Conservation (phyloP, 163 green algal species). For the Scenedesmus sp. region DNA sequence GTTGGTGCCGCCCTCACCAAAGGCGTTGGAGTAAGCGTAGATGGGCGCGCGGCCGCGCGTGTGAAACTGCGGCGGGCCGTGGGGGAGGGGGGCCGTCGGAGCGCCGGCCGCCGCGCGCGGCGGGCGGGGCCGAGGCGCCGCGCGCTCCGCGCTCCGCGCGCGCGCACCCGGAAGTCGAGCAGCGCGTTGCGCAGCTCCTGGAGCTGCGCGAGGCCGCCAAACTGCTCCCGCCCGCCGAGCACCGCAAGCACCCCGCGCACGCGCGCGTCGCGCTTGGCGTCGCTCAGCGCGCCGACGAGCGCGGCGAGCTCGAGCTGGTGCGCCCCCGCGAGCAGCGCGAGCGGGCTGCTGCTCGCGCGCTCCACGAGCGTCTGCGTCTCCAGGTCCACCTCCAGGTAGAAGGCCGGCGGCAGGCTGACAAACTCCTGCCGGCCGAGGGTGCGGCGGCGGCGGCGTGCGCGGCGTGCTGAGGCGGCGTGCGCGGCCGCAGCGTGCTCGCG, state of each 20-base stretch:
- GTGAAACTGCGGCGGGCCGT: background rate
- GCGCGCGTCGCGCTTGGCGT: conserved; percentile 59
- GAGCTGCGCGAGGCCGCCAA: conserved; percentile 72
- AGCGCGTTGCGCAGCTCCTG: conserved; percentile 64
- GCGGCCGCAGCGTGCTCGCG: no score
- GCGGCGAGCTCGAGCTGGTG: conserved; percentile 55
- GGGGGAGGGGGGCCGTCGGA: background rate
- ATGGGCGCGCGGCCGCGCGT: conserved; percentile 20
- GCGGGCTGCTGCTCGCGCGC: conserved; percentile 35
- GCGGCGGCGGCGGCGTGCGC: no score
- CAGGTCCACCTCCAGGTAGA: conserved; percentile 60
- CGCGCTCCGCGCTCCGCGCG: background rate
- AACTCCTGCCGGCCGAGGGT: conserved; percentile 10
- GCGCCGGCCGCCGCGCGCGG: background rate
- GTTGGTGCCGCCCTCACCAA: conserved; percentile 70
- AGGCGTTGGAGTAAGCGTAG: conserved; percentile 63
- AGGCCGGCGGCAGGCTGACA: conserved; percentile 34
- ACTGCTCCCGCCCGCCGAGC: conserved; percentile 52
- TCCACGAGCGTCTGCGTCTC: conserved; percentile 52
- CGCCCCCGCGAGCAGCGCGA: conserved; percentile 28
- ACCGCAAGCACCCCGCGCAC: conserved; percentile 63
- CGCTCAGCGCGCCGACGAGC: conserved; percentile 58
- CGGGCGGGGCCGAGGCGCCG: background rate
- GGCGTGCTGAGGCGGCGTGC: no score
- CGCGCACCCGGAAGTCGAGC: conserved; percentile 59